These are phyloP conservation scores for Fusarium sp. DNA, from an alignment of 2,329 filamentous ascomycete species.

Conservation along the genomic window DNA sequence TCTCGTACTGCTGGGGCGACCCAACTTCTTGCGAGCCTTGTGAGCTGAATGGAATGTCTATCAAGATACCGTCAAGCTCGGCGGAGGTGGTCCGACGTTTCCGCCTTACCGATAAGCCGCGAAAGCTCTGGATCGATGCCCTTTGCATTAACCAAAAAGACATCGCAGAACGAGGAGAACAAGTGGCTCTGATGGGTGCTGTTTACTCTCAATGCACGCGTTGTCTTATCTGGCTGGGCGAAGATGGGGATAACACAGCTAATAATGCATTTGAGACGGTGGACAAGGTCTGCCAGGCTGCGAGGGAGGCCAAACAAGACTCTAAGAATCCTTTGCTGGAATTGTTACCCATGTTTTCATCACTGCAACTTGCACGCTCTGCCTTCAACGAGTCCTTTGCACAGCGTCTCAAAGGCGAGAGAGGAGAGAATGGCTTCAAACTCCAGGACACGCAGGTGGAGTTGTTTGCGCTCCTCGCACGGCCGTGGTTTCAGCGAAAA, in stretches of 20 bases:
- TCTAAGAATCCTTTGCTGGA: background rate
- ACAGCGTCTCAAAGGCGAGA: background rate
- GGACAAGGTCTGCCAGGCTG: background rate
- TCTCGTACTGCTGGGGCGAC: slow-evolving; percentile 1
- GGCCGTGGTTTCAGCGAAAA: slow-evolving; percentile 2
- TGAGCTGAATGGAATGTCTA: background rate
- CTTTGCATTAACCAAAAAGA: background rate
- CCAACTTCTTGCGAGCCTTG: background rate
- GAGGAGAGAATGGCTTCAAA: background rate
- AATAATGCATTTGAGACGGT: background rate
- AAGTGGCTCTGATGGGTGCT: background rate
- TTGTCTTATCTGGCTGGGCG: background rate
- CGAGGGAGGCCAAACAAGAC: background rate
- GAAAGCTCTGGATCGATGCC: background rate
- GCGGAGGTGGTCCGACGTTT: background rate
- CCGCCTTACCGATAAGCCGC: background rate
- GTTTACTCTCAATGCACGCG: background rate
- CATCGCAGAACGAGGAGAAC: background rate
- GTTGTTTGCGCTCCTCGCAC: background rate
- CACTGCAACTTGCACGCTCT: background rate
- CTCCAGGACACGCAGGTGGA: background rate
- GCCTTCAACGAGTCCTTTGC: background rate
- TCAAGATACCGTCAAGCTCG: background rate
- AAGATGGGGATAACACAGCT: background rate
- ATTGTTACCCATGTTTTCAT: background rate